Evolutionary conservation across 768 basidiomycete genomes (phyloP).

Genomic region (Amanita rimosa): DNA sequence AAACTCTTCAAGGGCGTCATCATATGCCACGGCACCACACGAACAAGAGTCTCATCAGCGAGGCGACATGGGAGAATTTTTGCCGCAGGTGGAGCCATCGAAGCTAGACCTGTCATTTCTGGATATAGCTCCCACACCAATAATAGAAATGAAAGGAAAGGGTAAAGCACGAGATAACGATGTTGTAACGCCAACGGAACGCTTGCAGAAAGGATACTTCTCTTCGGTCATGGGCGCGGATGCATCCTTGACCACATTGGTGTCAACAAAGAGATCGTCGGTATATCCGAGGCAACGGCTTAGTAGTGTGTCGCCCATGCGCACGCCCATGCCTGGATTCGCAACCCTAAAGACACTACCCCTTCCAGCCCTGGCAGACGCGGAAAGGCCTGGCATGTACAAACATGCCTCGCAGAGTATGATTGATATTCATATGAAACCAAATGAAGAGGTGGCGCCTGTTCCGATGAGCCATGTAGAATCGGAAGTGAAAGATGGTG

Average conservation of each 20-base stretch:
- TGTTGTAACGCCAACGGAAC: conserved; percentile 6
- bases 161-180: conserved; percentile 12
- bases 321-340: not conserved
- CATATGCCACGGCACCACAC: not conserved
- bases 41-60: not conserved
- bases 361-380: not conserved
- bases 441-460: conserved; percentile 15
- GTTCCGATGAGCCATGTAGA: conserved; percentile 8
- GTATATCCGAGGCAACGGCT: not conserved
- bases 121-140: conserved; percentile 6
- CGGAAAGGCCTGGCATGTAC: conserved; percentile 32
- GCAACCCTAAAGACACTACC: conserved; percentile 1
- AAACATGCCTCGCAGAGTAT: conserved; percentile 55
- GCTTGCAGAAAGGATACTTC: conserved; percentile 2
- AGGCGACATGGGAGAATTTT: conserved; percentile 3
- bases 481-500: not conserved
- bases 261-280: not conserved
- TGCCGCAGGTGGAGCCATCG: conserved; percentile 19
- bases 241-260: not conserved
- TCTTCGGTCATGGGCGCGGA: not conserved
- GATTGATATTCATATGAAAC: conserved; percentile 37
- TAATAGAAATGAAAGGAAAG: conserved; percentile 15
- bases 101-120: conserved; percentile 23
- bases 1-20: not conserved
- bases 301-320: not conserved